phyloP scores from a whole-genome alignment of 148 eudicot genomes.

The Rhododendron molle region DNA sequence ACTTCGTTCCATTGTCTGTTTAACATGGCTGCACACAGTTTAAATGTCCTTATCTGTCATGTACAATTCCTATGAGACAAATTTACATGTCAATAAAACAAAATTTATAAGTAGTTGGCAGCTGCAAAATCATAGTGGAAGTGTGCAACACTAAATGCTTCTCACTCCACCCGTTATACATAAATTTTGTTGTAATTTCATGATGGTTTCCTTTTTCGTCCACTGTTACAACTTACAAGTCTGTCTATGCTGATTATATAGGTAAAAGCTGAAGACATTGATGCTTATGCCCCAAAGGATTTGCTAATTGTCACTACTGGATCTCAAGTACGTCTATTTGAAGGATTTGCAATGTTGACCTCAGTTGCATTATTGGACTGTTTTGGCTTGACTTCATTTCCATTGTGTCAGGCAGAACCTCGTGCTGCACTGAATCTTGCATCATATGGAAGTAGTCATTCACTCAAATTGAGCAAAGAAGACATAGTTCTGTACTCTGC shows the following conservation, averaged over 20 bases:
- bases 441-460: conserved; percentile 89
- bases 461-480: conserved; percentile 89
- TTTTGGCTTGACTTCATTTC: conserved; percentile 20
- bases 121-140: background rate
- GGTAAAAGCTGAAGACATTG: conserved; percentile 95
- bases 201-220: background rate
- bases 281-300: conserved; percentile 95
- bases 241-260: conserved; percentile 14
- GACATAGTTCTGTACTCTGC: conserved; percentile 91
- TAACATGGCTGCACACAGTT: background rate
- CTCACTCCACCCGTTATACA: background rate
- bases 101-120: background rate
- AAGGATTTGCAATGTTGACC: conserved; percentile 11
- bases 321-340: conserved; percentile 73
- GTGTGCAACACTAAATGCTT: background rate
- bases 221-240: background rate
- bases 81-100: background rate
- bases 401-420: conserved; percentile 93
- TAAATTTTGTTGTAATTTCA: background rate
- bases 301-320: conserved; percentile 93
- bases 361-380: background rate
- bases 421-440: conserved; percentile 99
- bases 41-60: background rate
- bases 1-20: too few relatives aligned
- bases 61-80: too few relatives aligned